phyloP scores from a whole-genome alignment of 75 land plant species.

The Pinus albicaulis region DNA sequence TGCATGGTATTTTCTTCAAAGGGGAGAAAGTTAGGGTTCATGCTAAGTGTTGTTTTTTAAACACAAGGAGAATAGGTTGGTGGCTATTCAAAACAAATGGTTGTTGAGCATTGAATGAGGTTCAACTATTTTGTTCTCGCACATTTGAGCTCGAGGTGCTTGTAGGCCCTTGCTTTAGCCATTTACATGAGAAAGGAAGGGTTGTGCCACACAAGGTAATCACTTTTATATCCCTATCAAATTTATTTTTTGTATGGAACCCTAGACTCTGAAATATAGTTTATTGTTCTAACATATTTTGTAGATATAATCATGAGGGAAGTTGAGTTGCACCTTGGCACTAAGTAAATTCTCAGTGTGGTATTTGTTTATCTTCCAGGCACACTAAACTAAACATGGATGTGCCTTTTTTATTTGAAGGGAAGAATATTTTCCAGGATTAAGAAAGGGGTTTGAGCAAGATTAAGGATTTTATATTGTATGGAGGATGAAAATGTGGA shows the following conservation, averaged over 20 bases:
- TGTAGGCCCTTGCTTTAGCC: constrained; percentile 47
- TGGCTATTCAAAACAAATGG: constrained; percentile 17
- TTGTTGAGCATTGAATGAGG: constrained; percentile 32
- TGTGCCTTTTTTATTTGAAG: constrained; percentile 73
- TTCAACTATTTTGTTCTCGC: constrained; percentile 37
- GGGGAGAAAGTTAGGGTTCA: constrained; percentile 40
- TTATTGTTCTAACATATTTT: not conserved
- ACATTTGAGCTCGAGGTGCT: constrained; percentile 44
- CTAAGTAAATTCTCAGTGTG: constrained; percentile 67
- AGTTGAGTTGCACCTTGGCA: constrained; percentile 57
- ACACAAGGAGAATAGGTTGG: not conserved
- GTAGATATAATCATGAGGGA: not conserved
- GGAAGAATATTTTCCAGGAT: constrained; percentile 68
- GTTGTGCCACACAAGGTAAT: constrained; percentile 52
- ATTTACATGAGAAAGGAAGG: constrained; percentile 33
- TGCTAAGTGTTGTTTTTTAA: constrained; percentile 48
- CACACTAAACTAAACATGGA: constrained; percentile 52
- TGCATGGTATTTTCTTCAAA: constrained; percentile 30
- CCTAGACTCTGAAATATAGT: not conserved
- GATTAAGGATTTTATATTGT: too few relatives aligned
- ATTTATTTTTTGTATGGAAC: not conserved
- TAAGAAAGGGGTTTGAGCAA: constrained; percentile 47
- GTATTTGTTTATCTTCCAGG: constrained; percentile 72
- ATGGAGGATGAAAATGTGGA: too few relatives aligned
- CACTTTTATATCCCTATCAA: not conserved